Evolutionary conservation across 2,329 filamentous ascomycete species (phyloP), one percentile per base, ranked within the genome.

Genomic region (Cercospora sesami): DNA sequence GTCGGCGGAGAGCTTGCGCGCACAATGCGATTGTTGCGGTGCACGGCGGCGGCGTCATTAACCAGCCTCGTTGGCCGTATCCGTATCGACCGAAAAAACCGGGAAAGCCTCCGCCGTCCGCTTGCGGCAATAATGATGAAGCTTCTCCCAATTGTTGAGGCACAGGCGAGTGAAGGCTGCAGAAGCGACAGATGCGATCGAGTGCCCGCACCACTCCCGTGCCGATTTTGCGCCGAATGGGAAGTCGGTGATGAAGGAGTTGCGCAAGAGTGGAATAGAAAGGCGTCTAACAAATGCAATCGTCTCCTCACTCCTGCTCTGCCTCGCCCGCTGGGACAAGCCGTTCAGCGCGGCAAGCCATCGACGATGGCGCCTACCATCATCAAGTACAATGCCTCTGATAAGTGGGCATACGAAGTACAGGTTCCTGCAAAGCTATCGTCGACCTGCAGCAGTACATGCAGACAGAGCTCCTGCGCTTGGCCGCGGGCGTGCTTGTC

Each of bases 381-480:
- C 9, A 6, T 16, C 23, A 30, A n/a, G 48, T 10, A 30, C 48
- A 55, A 55, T 28, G 23, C 48, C 23, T 16, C 48, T 28, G 48
- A 14, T 23, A 30, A 55, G 48, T 28, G 48, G 48, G 48, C 48
- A 55, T 55, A 55, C 48, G 48, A 55, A 7, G 55, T 18, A 36
- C 55, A 21, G 28, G 7, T 42, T 53, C 42, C 36, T 63, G 60
- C 60, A 33, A 51, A 51, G 21, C 60, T 33, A 63, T 63, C 42
- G 42, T 48, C 26, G 26, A 33, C 60, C 28, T 53, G 60, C 60
- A 63, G 36, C 55, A 59, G 60, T 53, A 51, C 60, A 28, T 51
- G 60, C 23, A 18, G 7, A 31, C 33, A 45, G 36, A 21, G 30
- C 33, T 45, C 23, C 33, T n/a, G 36, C 16, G 28, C 57, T 60